These are phyloP conservation scores for Trametes maxima DNA, from an alignment of 768 basidiomycete genomes.

Conservation along the genomic window DNA sequence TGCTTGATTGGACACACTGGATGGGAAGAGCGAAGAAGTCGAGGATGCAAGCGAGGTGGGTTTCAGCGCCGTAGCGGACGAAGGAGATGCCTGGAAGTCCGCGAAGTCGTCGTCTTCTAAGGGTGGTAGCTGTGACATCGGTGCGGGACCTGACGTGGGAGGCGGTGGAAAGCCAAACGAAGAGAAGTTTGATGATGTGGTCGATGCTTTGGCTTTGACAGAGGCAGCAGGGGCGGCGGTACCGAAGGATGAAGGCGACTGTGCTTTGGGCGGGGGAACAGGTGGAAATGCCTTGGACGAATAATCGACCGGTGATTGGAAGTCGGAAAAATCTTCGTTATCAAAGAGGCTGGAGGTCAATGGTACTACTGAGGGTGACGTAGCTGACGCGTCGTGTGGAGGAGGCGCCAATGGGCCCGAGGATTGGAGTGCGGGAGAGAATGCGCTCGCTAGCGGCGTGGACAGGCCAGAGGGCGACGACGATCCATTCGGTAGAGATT, in stretches of 20 bases:
- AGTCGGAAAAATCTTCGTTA: constrained; percentile 32
- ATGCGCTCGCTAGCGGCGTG: constrained; percentile 10
- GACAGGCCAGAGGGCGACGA: neutral
- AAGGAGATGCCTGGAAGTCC: constrained; percentile 28
- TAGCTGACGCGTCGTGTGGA: neutral
- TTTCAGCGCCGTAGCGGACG: constrained; percentile 18
- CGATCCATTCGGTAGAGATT: neutral
- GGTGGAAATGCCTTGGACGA: neutral
- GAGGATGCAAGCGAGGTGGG: constrained; percentile 22
- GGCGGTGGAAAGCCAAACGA: constrained; percentile 14
- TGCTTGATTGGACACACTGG: constrained; percentile 25
- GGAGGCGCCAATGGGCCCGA: neutral
- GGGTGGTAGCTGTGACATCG: neutral
- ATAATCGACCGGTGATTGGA: constrained; percentile 28
- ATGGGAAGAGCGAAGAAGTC: constrained; percentile 26
- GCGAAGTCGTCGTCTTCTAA: constrained; percentile 30
- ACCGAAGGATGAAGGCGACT: constrained; percentile 14
- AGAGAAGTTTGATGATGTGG: constrained; percentile 4
- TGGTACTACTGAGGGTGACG: constrained; percentile 6
- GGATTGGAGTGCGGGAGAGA: constrained; percentile 10
- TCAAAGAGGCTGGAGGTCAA: constrained; percentile 21
- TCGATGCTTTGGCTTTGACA: neutral
- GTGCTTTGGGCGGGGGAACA: constrained; percentile 14
- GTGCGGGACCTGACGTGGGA: neutral
- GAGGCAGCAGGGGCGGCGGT: neutral